These are phyloP conservation scores for Plectosphaerella plurivora DNA, from an alignment of 2,329 filamentous ascomycete genomes.

Conservation along the genomic window DNA sequence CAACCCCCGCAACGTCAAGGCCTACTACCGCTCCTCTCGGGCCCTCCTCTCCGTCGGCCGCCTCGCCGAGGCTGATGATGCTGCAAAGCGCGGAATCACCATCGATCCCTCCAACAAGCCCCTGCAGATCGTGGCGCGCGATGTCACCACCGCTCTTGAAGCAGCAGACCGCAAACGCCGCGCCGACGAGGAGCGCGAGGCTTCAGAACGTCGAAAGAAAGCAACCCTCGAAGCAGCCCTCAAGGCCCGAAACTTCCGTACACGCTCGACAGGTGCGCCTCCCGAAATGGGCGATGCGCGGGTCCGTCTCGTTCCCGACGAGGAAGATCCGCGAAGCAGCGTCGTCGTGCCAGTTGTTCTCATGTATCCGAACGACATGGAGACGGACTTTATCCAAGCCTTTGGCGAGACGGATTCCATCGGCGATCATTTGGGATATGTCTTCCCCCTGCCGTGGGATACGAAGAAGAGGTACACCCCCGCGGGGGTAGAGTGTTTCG, in stretches of 20 bases:
- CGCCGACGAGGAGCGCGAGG: slow-evolving; percentile 51
- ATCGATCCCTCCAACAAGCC: slow-evolving; percentile 68
- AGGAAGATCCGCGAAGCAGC: slow-evolving; percentile 65
- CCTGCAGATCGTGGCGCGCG: slow-evolving; percentile 56
- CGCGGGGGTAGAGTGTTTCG: slow-evolving; percentile 74
- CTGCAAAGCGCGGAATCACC: slow-evolving; percentile 67
- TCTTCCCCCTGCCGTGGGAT: slow-evolving; percentile 90
- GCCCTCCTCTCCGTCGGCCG: slow-evolving; percentile 78
- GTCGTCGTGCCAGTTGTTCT: slow-evolving; percentile 76
- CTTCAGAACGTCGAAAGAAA: slow-evolving; percentile 50
- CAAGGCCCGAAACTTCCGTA: slow-evolving; percentile 64
- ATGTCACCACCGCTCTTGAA: slow-evolving; percentile 57
- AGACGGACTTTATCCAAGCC: slow-evolving; percentile 87
- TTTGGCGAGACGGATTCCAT: slow-evolving; percentile 75
- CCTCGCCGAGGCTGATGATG: slow-evolving; percentile 74
- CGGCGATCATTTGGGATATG: slow-evolving; percentile 74
- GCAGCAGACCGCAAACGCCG: slow-evolving; percentile 50
- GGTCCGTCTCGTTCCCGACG: slow-evolving; percentile 66
- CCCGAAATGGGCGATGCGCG: slow-evolving; percentile 85
- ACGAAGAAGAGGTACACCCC: slow-evolving; percentile 58
- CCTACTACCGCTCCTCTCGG: slow-evolving; percentile 77
- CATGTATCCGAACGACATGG: slow-evolving; percentile 75
- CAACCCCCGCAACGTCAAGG: slow-evolving; percentile 81
- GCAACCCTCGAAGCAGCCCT: slow-evolving; percentile 62
- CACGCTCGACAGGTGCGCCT: slow-evolving; percentile 61